Base-by-base conservation (phyloP, 495 filamentous ascomycete species). In the Haplographium delicatum region DNA sequence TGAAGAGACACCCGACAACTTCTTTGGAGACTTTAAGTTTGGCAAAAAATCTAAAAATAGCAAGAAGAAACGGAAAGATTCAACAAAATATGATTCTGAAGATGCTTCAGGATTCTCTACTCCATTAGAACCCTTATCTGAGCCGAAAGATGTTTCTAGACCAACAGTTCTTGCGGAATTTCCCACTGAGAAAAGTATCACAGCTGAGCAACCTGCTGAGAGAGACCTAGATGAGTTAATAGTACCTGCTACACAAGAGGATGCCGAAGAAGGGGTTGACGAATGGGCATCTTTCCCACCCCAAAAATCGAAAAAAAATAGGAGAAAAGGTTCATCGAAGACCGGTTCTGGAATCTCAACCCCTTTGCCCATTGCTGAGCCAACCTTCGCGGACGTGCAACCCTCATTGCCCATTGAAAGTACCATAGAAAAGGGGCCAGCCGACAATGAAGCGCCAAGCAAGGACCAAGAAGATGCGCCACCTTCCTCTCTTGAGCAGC, bases 11-110 rank as follows among this genome's bases (percentile, higher is more conserved):
- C n/a, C n/a, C n/a, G n/a, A n/a, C n/a, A n/a, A n/a, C n/a, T n/a
- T n/a, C n/a, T n/a, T n/a, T n/a, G n/a, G n/a, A n/a, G n/a, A n/a
- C n/a, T n/a, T n/a, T n/a, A n/a, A n/a, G n/a, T n/a, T n/a, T n/a
- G n/a, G n/a, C 33, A 62, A 63, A 47, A 57, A 61, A 20, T 61
- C 52, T 23, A 55, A 56, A 52, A 58, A 61, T 37, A 56, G 62
- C 46, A 67, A 61, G 46, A 56, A 52, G 33, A 56, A 56, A 13
- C 9, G 45, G 8, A 48, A 48, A 37, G 34, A 39, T 7, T 27
- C 38, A 3, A 18, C 30, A 6, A 37, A 44, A 20, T 11, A 30
- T 37, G 40, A 51, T 24, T 44, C 38, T 4, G 40, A 51, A 33
- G 28, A 35, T 16, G 2, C 39, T 15, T 51, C 48, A 5, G 48